A percentile compares a stretch with the other conserved stretches of the same genome.
Conservation (phyloP, 75 land plant genomes). For the Picea glauca region DNA sequence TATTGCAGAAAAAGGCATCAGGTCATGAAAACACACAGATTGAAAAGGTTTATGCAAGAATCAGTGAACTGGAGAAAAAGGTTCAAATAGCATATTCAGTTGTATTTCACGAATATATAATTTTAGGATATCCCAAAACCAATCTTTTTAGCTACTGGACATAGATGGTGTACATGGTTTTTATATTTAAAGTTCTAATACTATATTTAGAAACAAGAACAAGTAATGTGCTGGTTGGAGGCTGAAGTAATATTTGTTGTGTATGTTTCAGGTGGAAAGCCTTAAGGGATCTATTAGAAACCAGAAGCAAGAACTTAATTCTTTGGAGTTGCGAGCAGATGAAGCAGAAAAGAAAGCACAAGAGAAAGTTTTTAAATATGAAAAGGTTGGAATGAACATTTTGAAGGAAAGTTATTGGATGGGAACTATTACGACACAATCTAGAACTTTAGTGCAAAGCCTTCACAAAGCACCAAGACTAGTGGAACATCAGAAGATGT, state of each 20-base stretch:
- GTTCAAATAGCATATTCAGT: not conserved
- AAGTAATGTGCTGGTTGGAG: not conserved
- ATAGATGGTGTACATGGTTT: not conserved
- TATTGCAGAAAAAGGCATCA: not conserved
- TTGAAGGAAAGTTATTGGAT: not conserved
- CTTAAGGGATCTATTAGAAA: slow-evolving; percentile 4
- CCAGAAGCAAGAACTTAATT: not conserved
- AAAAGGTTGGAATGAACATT: not conserved
- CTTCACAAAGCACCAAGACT: too few relatives aligned
- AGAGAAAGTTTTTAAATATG: not conserved
- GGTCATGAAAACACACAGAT: not conserved
- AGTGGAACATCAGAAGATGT: too few relatives aligned
- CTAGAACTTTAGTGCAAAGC: too few relatives aligned
- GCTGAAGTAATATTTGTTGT: not conserved
- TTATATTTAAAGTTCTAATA: not conserved
- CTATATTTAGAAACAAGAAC: not conserved
- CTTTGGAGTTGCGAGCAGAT: not conserved
- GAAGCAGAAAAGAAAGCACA: slow-evolving; percentile 5
- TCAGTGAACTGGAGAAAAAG: not conserved
- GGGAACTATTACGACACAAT: not conserved
- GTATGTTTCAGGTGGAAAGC: not conserved
- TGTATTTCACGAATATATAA: not conserved
- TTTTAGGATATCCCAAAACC: not conserved
- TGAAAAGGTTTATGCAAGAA: slow-evolving; percentile 3
- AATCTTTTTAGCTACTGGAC: not conserved